Base-by-base conservation (phyloP, 805 yeast genomes). In the Yamadazyma akitaensis region DNA sequence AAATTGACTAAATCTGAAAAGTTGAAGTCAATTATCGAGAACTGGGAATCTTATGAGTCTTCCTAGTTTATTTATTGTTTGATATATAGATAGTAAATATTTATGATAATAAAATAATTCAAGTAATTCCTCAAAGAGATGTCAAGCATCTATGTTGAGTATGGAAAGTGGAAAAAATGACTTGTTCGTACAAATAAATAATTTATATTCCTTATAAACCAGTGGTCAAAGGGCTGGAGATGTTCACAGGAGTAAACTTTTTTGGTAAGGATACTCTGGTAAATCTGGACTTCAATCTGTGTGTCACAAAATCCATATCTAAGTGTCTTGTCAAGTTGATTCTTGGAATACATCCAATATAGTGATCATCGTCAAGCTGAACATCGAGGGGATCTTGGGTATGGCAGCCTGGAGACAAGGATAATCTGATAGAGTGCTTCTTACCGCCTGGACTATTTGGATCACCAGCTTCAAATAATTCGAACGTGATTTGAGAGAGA, bases 401-500 rank as follows among this genome's bases (percentile, higher is more conserved):
- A 67, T 94, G 97, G 66, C 99, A 94, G 17, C 99, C 99, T 1
- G 99, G 98, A 5, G 97, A 87, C 56, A 94, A 75, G n/a, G 92
- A 85, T 50, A 94, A 76, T 59, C 98, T 78, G 46, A 94, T 85
- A 5, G 97, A 85, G 63, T 92, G 96, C 58, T 87, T 85, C 65
- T 88, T 88, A 44, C 81, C 82, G 8, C 85, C 84, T 9, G 78
- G 73, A 32, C 77, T 71, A 12, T 54, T 58, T 31, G 79, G 76
- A 53, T 87, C 94, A 26, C 81, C 82, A 36, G 82, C 78, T 64
- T 94, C 98, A 64, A 90, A 94, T 24, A 94, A 69, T 64, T 94
- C 99, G 68, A 94, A 94, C 9, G 84, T 86, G 55, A 94, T 90
- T 63, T 94, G 99, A 0, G 98, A 90, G 39, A 94, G 73, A 61